Conservation (phyloP, 2,329 filamentous ascomycete species). For the Ophiocordyceps australis region DNA sequence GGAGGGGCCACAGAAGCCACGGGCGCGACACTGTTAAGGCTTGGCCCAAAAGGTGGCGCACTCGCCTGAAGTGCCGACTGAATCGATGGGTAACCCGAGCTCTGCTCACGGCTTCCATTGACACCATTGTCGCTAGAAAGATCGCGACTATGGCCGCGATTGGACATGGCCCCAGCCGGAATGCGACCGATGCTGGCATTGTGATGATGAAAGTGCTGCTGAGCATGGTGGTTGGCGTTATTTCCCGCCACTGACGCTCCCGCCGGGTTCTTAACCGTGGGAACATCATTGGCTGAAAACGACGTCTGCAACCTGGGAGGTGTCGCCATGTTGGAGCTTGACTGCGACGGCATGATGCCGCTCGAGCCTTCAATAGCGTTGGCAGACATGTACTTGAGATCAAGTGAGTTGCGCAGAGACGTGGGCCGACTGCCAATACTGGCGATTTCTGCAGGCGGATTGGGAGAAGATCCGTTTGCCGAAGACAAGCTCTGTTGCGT, state of each 20-base stretch:
- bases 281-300: conserved; percentile 78
- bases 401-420: conserved; percentile 39
- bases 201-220: conserved; percentile 55
- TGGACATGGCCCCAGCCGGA: conserved; percentile 44
- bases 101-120: conserved; percentile 22
- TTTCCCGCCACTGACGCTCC: conserved; percentile 20
- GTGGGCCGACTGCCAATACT: conserved; percentile 27
- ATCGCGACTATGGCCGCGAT: conserved; percentile 53
- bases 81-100: conserved; percentile 35
- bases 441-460: conserved; percentile 24
- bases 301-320: conserved; percentile 63
- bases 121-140: conserved; percentile 33
- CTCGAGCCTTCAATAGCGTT: conserved; percentile 17
- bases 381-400: conserved; percentile 31
- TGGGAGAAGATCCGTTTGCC: conserved; percentile 20
- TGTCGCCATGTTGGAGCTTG: conserved; percentile 37
- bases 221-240: conserved; percentile 39
- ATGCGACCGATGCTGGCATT: conserved; percentile 71
- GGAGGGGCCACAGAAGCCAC: conserved; percentile 7
- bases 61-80: conserved; percentile 64
- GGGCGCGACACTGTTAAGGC: conserved; percentile 13
- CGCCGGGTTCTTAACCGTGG: conserved; percentile 59
- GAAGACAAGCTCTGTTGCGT: conserved; percentile 40
- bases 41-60: conserved; percentile 61
- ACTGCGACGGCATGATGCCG: conserved; percentile 24